These are phyloP conservation scores for Cadophora malorum DNA, from an alignment of 2,329 filamentous ascomycete species.

Conservation along the genomic window DNA sequence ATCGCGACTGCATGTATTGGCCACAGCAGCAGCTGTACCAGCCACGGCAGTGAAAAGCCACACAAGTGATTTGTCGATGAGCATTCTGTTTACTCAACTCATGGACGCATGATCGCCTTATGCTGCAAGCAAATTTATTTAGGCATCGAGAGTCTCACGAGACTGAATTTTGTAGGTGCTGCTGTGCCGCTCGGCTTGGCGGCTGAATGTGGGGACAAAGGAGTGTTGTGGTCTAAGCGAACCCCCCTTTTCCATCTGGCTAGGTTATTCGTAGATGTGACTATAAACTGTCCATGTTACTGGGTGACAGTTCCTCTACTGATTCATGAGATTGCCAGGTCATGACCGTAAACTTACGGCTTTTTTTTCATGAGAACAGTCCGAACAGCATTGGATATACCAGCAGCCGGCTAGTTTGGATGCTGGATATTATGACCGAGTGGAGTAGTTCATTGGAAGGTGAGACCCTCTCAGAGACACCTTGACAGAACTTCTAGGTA, in stretches of 20 bases:
- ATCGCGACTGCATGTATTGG: neutral
- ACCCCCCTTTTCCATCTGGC: neutral
- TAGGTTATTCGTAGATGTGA: too few species aligned
- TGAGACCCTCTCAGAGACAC: too few species aligned
- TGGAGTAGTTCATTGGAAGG: too few species aligned
- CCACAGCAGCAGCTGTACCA: neutral
- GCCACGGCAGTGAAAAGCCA: neutral
- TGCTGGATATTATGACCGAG: too few species aligned
- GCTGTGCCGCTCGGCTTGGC: neutral
- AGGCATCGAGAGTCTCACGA: neutral
- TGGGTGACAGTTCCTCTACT: too few species aligned
- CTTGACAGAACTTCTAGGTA: too few species aligned
- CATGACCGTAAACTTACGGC: too few species aligned
- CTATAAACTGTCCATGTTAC: too few species aligned
- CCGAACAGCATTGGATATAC: too few species aligned
- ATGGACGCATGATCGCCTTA: neutral
- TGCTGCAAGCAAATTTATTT: neutral
- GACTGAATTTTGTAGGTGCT: neutral
- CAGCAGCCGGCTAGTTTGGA: too few species aligned
- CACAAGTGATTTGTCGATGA: neutral
- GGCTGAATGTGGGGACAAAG: neutral
- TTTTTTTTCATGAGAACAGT: too few species aligned
- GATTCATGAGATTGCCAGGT: too few species aligned
- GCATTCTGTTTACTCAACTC: neutral
- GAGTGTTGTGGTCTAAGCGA: neutral